Evolutionary conservation across 176 grass and related monocot species (phyloP).

Genomic region (Melocanna baccifera): DNA sequence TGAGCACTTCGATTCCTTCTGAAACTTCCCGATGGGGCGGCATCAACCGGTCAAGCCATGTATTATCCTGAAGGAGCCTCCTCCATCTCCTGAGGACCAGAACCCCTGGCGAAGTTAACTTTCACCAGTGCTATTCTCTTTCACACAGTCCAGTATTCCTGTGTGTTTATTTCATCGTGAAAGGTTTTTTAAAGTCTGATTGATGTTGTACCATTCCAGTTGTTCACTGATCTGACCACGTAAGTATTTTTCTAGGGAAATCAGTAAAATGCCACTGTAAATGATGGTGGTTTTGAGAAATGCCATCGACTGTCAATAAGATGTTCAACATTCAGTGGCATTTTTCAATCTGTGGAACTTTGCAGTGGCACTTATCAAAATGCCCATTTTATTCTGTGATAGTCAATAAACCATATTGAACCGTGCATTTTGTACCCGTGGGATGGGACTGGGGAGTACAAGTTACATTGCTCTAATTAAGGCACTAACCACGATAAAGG

Average conservation of each 20-base stretch:
- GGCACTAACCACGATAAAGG: background rate
- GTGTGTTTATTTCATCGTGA: background rate
- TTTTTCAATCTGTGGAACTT: background rate
- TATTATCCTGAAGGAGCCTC: conserved; percentile 48
- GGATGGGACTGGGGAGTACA: background rate
- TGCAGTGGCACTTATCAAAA: background rate
- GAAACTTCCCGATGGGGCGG: conserved; percentile 59
- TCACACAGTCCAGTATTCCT: background rate
- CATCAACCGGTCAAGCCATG: conserved; percentile 51
- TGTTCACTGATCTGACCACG: conserved; percentile 19
- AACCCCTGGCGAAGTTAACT: conserved; percentile 43
- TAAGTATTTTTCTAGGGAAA: conserved; percentile 8
- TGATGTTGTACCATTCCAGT: conserved; percentile 5
- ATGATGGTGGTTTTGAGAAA: conserved; percentile 8
- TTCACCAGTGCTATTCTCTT: background rate
- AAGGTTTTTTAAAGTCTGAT: background rate
- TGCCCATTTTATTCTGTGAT: background rate
- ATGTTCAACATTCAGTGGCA: background rate
- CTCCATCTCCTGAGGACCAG: conserved; percentile 44
- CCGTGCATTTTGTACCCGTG: background rate
- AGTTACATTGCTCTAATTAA: background rate
- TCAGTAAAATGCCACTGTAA: background rate
- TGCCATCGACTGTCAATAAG: background rate
- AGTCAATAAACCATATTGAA: background rate
- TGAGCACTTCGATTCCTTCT: conserved; percentile 69